Evolutionary conservation across 495 filamentous ascomycete genomes (phyloP).

Genomic region (Xanthoparmelia taractica): DNA sequence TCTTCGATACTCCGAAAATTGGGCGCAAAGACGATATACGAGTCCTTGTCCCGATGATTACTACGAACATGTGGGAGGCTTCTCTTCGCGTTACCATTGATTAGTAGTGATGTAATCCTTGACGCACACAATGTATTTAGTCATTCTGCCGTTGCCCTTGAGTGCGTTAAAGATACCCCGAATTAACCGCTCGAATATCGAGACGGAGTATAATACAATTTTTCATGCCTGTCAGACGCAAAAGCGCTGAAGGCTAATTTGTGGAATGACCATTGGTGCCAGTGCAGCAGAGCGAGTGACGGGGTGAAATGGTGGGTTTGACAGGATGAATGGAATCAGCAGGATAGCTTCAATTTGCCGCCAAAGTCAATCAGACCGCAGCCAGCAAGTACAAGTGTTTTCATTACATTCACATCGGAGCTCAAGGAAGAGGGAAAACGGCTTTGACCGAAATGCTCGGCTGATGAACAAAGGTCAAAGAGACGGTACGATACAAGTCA

Average conservation of each 20-base stretch:
- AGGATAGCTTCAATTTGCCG: background rate
- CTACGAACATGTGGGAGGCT: slow-evolving; percentile 11
- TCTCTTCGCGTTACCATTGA: background rate
- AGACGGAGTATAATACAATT: background rate
- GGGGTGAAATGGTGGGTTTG: background rate
- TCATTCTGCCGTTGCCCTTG: background rate
- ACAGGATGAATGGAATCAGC: background rate
- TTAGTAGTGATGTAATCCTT: background rate
- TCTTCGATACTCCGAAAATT: slow-evolving; percentile 6
- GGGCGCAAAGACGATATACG: slow-evolving; percentile 20
- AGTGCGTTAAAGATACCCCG: slow-evolving; percentile 1
- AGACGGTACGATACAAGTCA: too few relatives aligned
- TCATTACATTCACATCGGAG: background rate
- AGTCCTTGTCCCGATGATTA: slow-evolving; percentile 13
- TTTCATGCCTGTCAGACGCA: background rate
- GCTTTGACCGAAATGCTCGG: background rate
- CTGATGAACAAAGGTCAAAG: too few relatives aligned
- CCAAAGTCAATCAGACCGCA: background rate
- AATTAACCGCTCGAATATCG: background rate
- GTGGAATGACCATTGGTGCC: background rate
- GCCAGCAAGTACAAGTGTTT: too few relatives aligned
- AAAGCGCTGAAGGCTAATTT: background rate
- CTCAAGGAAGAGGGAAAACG: background rate
- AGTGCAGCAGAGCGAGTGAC: background rate
- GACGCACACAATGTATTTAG: slow-evolving; percentile 6